phyloP scores from a whole-genome alignment of 257 asterid genomes.

The Eustoma russellianum region DNA sequence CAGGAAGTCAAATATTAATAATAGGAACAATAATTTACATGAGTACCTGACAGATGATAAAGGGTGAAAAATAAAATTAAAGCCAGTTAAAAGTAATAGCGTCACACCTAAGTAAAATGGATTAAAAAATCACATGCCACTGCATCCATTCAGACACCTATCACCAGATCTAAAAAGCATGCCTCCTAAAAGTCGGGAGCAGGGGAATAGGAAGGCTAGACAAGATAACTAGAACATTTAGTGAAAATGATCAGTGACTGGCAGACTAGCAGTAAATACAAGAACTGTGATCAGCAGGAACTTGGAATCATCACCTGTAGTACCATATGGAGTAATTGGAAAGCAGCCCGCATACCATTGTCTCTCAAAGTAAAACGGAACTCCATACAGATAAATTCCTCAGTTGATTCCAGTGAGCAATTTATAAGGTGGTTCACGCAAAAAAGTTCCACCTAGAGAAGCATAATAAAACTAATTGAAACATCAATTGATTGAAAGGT shows the following conservation, averaged over 20 bases:
- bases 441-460: slow-evolving; percentile 88
- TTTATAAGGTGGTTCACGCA: slow-evolving; percentile 94
- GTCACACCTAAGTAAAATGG: too few relatives aligned
- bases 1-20: too few relatives aligned
- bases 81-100: too few relatives aligned
- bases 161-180: too few relatives aligned
- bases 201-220: too few relatives aligned
- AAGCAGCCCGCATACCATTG: slow-evolving; percentile 97
- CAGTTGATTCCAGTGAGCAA: slow-evolving; percentile 98
- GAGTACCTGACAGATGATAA: too few relatives aligned
- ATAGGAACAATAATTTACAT: too few relatives aligned
- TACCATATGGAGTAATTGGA: slow-evolving; percentile 99
- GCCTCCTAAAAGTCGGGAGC: too few relatives aligned
- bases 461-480: slow-evolving; percentile 12
- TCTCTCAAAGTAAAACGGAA: slow-evolving; percentile 94
- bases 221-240: not conserved
- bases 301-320: slow-evolving; percentile 62
- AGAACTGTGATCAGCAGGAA: not conserved
- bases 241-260: not conserved
- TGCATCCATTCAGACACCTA: too few relatives aligned
- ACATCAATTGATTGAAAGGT: not conserved
- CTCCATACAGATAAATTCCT: slow-evolving; percentile 98
- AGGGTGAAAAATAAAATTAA: too few relatives aligned
- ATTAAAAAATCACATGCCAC: too few relatives aligned
- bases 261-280: not conserved